Evolutionary conservation across 225 moss, liverwort and hornwort genomes (phyloP).

Genomic region (Antitrichia curtipendula): DNA sequence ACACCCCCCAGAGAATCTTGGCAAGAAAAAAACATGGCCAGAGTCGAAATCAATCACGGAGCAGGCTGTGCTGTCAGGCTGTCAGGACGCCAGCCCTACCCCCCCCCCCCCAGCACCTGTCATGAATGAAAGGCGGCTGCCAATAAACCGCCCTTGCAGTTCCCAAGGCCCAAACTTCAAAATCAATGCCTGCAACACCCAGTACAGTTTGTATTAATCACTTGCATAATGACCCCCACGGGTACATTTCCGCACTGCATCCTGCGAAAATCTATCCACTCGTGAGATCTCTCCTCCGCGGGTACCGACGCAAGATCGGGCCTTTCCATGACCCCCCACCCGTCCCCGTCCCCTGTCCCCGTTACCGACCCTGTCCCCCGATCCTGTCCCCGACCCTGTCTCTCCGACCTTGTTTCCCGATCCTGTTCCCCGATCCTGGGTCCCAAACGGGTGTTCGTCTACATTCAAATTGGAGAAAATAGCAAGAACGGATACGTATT

Average conservation of each 20-base stretch:
- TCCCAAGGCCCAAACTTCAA: background rate
- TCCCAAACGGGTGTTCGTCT: background rate
- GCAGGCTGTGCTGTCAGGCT: background rate
- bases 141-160: background rate
- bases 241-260: background rate
- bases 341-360: background rate
- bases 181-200: background rate
- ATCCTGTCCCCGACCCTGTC: background rate
- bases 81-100: background rate
- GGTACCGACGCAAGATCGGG: background rate
- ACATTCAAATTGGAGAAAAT: conserved; percentile 12
- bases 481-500: background rate
- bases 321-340: background rate
- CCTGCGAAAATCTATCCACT: rapidly evolving
- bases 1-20: background rate
- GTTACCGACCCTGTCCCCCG: too few relatives aligned
- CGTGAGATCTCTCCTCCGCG: rapidly evolving
- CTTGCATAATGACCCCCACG: rapidly evolving
- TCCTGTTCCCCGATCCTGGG: background rate
- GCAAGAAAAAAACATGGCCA: background rate
- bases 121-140: background rate
- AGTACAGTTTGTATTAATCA: background rate
- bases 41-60: background rate
- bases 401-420: rapidly evolving
- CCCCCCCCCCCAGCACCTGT: background rate